phyloP scores from a whole-genome alignment of 768 basidiomycete species.

The Filobasidium floriforme region DNA sequence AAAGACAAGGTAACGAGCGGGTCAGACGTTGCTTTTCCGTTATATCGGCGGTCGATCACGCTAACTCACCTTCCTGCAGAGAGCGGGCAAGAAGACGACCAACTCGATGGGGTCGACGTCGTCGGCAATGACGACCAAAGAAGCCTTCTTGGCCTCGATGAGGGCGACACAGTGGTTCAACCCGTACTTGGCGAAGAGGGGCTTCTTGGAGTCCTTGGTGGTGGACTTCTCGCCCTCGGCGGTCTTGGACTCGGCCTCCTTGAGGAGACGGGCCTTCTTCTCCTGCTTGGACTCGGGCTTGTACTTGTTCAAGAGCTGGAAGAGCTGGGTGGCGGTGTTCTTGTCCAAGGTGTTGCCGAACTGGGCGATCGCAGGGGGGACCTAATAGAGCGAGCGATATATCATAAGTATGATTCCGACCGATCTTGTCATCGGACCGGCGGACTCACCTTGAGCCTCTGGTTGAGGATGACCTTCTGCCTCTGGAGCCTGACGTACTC shows the following conservation, averaged over 20 bases:
- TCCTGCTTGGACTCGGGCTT: conserved; percentile 67
- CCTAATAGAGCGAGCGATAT: conserved; percentile 40
- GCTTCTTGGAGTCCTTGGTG: conserved; percentile 79
- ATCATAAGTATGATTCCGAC: no score
- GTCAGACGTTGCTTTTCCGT: neutral
- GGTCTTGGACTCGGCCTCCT: conserved; percentile 61
- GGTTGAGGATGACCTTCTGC: conserved; percentile 95
- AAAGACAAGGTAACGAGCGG: neutral
- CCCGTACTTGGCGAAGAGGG: conserved; percentile 89
- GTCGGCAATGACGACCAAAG: conserved; percentile 89
- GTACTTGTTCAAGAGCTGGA: conserved; percentile 93
- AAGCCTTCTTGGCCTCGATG: conserved; percentile 89
- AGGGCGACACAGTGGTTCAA: conserved; percentile 94
- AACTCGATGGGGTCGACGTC: conserved; percentile 95
- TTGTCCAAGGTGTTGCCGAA: conserved; percentile 94
- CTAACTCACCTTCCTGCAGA: conserved; percentile 69
- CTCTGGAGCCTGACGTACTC: conserved; percentile 96
- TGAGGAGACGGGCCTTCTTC: conserved; percentile 85
- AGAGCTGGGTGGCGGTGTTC: conserved; percentile 96
- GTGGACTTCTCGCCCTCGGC: conserved; percentile 65
- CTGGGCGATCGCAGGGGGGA: conserved; percentile 94
- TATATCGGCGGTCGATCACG: neutral
- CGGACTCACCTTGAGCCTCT: conserved; percentile 68
- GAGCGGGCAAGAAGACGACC: conserved; percentile 93
- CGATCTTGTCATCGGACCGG: no score